phyloP scores from a whole-genome alignment of 2,329 filamentous ascomycete species.

The Colletotrichum sp. region DNA sequence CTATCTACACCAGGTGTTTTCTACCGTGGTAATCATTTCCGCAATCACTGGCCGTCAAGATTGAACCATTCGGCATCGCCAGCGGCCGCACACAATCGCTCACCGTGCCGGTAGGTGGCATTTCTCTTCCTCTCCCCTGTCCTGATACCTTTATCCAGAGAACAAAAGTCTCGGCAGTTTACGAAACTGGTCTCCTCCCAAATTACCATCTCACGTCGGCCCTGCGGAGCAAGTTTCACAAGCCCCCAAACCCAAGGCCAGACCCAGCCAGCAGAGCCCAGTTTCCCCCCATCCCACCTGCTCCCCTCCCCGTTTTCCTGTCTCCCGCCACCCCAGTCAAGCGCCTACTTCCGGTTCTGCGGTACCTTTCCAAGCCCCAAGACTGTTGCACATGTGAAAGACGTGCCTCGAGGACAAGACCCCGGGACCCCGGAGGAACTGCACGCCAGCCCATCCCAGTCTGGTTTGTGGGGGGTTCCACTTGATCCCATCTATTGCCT shows the following conservation, averaged over 20 bases:
- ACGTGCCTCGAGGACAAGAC: not conserved
- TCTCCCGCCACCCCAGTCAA: slow-evolving; percentile 18
- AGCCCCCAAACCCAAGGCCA: slow-evolving; percentile 21
- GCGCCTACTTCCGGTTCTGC: slow-evolving; percentile 2
- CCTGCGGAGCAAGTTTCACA: slow-evolving; percentile 34
- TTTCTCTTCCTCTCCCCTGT: slow-evolving; percentile 14
- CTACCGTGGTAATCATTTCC: not conserved
- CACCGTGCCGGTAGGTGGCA: slow-evolving; percentile 5
- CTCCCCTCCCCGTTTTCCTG: not conserved
- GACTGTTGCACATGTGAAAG: slow-evolving; percentile 19
- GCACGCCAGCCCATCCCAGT: slow-evolving; percentile 10
- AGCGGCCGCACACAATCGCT: slow-evolving; percentile 7
- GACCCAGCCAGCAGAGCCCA: not conserved
- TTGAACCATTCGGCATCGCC: not conserved
- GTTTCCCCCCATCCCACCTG: not conserved
- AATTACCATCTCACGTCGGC: slow-evolving; percentile 30
- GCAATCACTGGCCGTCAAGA: not conserved
- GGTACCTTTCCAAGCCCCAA: not conserved
- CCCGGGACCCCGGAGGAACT: not conserved
- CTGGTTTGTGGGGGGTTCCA: slow-evolving; percentile 18
- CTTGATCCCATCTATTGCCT: slow-evolving; percentile 20
- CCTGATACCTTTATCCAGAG: slow-evolving; percentile 23
- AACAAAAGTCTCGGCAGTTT: slow-evolving; percentile 34
- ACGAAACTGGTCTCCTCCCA: slow-evolving; percentile 26
- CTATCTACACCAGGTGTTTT: not conserved